Evolutionary conservation across 2,329 filamentous ascomycete genomes (phyloP).

Genomic region (Ramularia endophylla): DNA sequence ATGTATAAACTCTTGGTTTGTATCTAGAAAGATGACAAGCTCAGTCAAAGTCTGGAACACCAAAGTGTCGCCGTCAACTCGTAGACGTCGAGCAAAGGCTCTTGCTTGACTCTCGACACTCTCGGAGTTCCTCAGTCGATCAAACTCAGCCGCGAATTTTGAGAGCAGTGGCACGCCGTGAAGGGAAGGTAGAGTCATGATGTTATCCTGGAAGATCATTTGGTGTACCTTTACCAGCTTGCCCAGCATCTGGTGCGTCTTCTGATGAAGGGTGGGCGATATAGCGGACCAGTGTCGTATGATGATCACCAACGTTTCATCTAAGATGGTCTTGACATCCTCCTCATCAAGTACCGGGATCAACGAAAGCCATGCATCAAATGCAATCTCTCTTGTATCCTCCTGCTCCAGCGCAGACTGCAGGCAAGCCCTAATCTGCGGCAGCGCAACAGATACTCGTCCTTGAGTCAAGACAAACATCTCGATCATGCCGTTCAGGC

Average conservation of each 20-base stretch:
- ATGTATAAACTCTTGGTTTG: slow-evolving; percentile 72
- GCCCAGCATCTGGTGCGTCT: slow-evolving; percentile 58
- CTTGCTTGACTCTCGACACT: slow-evolving; percentile 62
- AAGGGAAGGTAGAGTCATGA: slow-evolving; percentile 73
- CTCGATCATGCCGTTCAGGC: slow-evolving; percentile 77
- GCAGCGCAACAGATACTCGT: slow-evolving; percentile 71
- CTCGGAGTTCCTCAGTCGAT: slow-evolving; percentile 57
- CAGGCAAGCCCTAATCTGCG: slow-evolving; percentile 90
- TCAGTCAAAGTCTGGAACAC: slow-evolving; percentile 76
- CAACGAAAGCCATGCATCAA: slow-evolving; percentile 78
- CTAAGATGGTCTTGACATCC: slow-evolving; percentile 72
- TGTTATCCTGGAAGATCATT: slow-evolving; percentile 56
- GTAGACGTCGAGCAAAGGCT: slow-evolving; percentile 66
- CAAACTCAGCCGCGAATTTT: slow-evolving; percentile 61
- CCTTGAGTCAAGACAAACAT: slow-evolving; percentile 72
- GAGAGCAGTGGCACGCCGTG: slow-evolving; percentile 62
- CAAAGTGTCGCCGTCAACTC: slow-evolving; percentile 80
- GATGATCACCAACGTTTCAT: slow-evolving; percentile 85
- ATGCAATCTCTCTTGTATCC: slow-evolving; percentile 69
- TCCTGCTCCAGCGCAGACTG: slow-evolving; percentile 73
- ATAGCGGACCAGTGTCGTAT: slow-evolving; percentile 72
- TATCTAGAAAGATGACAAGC: slow-evolving; percentile 64
- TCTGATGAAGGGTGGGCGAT: slow-evolving; percentile 52
- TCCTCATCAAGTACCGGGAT: slow-evolving; percentile 68
- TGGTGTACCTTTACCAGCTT: slow-evolving; percentile 60